phyloP scores from a whole-genome alignment of 345 rosid genomes.

The Laguncularia racemosa region DNA sequence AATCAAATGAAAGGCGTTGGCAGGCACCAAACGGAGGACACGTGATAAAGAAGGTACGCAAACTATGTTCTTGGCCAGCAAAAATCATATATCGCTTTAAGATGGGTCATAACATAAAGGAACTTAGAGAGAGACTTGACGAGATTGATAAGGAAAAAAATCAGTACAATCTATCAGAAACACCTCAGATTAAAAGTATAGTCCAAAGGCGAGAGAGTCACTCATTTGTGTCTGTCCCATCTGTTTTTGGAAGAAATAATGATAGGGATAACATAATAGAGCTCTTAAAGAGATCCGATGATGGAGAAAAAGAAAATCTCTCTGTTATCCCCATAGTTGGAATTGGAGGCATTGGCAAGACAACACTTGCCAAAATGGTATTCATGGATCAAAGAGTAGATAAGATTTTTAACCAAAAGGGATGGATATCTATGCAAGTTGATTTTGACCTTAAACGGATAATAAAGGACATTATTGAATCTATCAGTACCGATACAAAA shows the following conservation, averaged over 20 bases:
- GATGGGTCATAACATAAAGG: constrained; percentile 7
- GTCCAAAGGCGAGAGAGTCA: constrained; percentile 5
- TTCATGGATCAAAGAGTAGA: constrained; percentile 8
- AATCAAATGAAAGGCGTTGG: constrained; percentile 1
- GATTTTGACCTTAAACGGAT: constrained; percentile 1
- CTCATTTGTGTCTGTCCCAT: constrained; percentile 10
- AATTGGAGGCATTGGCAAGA: constrained; percentile 22
- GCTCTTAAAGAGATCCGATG: neutral
- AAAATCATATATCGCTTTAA: constrained; percentile 3
- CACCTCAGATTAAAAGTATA: neutral
- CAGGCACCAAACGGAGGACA: neutral
- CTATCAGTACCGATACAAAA: neutral
- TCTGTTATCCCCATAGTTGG: constrained; percentile 17
- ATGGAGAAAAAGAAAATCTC: neutral
- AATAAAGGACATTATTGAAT: constrained; percentile 4
- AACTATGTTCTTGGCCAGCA: neutral
- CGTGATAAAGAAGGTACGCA: constrained; percentile 7
- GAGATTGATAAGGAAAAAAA: constrained; percentile 2
- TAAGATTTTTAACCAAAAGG: constrained; percentile 7
- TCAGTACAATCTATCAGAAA: neutral
- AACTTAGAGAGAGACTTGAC: constrained; percentile 8
- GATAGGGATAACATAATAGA: constrained; percentile 8
- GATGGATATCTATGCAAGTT: constrained; percentile 9
- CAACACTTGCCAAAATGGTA: constrained; percentile 15
- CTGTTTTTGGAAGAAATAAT: constrained; percentile 15